These are phyloP conservation scores for Globisporangium paddicum DNA, from an alignment of 352 stramenopile genomes.

Conservation along the genomic window DNA sequence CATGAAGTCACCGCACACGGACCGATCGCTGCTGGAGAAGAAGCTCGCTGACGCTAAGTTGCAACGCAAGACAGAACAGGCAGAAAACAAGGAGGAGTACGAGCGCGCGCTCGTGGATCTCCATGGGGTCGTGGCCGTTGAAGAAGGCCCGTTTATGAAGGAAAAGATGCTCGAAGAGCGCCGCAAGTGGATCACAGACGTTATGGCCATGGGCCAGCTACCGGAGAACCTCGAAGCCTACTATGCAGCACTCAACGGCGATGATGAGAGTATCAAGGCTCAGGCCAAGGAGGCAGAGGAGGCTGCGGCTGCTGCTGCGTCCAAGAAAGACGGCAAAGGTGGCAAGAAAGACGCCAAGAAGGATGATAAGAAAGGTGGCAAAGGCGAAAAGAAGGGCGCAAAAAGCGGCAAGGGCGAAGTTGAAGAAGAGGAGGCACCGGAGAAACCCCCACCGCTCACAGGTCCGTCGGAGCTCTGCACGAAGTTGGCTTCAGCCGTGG, in stretches of 20 bases:
- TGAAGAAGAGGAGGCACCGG: conserved; percentile 53
- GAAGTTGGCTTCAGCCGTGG: conserved; percentile 52
- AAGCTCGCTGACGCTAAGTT: conserved; percentile 70
- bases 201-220: conserved; percentile 80
- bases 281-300: conserved; percentile 57
- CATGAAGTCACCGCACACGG: conserved; percentile 76
- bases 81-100: conserved; percentile 91
- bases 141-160: conserved; percentile 93
- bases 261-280: conserved; percentile 38
- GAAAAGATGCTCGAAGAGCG: conserved; percentile 89
- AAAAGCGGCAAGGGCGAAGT: conserved; percentile 52
- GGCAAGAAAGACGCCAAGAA: conserved; percentile 45
- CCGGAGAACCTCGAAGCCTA: conserved; percentile 89
- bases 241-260: conserved; percentile 59
- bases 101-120: conserved; percentile 82
- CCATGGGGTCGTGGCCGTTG: conserved; percentile 67
- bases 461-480: conserved; percentile 85
- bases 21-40: conserved; percentile 63
- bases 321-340: conserved; percentile 34
- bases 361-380: conserved; percentile 49
- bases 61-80: conserved; percentile 88
- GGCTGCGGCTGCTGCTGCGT: conserved; percentile 17
- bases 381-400: conserved; percentile 46
- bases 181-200: conserved; percentile 91
- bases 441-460: conserved; percentile 83